Conservation (phyloP, 2,329 filamentous ascomycete species). For the Alternaria dauci region DNA sequence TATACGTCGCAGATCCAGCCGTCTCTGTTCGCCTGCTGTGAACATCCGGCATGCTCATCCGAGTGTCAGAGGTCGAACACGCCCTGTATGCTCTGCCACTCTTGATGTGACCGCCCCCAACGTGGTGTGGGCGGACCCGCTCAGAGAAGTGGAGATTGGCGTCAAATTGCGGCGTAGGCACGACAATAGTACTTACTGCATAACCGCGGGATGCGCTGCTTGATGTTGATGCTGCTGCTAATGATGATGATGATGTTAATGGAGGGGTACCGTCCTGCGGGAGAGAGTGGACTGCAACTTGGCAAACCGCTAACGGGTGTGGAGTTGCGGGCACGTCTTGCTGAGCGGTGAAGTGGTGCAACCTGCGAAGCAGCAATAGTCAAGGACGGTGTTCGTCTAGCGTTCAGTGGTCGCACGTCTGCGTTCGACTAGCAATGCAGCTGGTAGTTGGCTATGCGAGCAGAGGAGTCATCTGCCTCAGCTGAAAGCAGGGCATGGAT, state of each 20-base stretch:
- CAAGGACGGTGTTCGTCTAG: slow-evolving; percentile 1
- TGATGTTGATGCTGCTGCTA: background rate
- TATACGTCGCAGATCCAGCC: slow-evolving; percentile 4
- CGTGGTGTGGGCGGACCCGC: slow-evolving; percentile 16
- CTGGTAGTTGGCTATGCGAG: slow-evolving; percentile 10
- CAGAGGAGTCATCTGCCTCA: slow-evolving; percentile 21
- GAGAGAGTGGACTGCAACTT: background rate
- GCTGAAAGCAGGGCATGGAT: slow-evolving; percentile 7
- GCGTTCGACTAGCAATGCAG: slow-evolving; percentile 6
- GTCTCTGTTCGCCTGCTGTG: slow-evolving; percentile 2
- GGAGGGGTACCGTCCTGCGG: slow-evolving; percentile 12
- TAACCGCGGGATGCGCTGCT: slow-evolving; percentile 25
- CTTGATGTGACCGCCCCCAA: slow-evolving; percentile 18
- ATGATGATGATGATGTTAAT: background rate
- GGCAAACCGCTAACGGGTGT: slow-evolving; percentile 9
- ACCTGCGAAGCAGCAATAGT: slow-evolving; percentile 3
- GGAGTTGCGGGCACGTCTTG: slow-evolving; percentile 3
- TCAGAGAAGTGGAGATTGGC: slow-evolving; percentile 3
- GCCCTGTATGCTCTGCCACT: slow-evolving; percentile 7
- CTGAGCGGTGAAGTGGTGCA: slow-evolving; percentile 24
- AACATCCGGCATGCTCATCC: slow-evolving; percentile 16
- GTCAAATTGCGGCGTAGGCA: slow-evolving; percentile 11
- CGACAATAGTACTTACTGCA: slow-evolving; percentile 1
- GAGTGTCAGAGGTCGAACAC: slow-evolving; percentile 10
- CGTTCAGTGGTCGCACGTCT: slow-evolving; percentile 6